Conservation (phyloP, 2,329 filamentous ascomycete genomes). For the Neurospora sp. region DNA sequence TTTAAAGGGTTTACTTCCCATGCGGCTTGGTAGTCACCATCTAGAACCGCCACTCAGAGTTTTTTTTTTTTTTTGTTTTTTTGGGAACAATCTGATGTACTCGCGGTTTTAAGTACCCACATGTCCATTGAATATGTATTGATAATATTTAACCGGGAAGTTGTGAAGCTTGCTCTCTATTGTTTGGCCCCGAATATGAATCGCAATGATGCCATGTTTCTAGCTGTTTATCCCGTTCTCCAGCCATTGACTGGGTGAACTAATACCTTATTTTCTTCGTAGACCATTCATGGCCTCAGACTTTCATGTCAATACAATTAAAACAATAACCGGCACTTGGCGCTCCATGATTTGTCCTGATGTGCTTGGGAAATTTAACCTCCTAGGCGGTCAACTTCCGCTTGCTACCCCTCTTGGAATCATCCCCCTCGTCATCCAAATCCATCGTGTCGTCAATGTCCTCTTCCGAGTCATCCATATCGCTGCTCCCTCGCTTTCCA, state of each 20-base stretch:
- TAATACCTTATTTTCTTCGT: not conserved
- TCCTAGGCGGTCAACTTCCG: conserved; percentile 38
- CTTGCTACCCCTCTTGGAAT: conserved; percentile 37
- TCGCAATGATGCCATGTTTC: not conserved
- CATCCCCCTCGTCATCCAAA: conserved; percentile 35
- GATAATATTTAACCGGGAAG: not conserved
- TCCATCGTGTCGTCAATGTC: conserved; percentile 17
- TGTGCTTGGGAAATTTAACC: not conserved
- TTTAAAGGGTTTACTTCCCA: not conserved
- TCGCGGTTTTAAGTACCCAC: not conserved
- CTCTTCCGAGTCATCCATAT: conserved; percentile 14
- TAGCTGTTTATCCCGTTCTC: not conserved
- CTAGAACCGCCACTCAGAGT: not conserved
- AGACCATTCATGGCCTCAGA: not conserved
- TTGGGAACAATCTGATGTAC: not conserved
- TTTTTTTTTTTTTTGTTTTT: too few species aligned
- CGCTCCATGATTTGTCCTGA: not conserved
- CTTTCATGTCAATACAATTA: not conserved
- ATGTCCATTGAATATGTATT: not conserved
- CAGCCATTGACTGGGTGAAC: not conserved
- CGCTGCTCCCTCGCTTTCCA: conserved; percentile 24
- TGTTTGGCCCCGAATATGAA: not conserved
- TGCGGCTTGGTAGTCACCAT: not conserved
- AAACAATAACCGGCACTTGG: not conserved
- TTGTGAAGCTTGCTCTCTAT: not conserved